phyloP scores from a whole-genome alignment of 164 flowering plant genomes.

The Pachysandra terminalis region DNA sequence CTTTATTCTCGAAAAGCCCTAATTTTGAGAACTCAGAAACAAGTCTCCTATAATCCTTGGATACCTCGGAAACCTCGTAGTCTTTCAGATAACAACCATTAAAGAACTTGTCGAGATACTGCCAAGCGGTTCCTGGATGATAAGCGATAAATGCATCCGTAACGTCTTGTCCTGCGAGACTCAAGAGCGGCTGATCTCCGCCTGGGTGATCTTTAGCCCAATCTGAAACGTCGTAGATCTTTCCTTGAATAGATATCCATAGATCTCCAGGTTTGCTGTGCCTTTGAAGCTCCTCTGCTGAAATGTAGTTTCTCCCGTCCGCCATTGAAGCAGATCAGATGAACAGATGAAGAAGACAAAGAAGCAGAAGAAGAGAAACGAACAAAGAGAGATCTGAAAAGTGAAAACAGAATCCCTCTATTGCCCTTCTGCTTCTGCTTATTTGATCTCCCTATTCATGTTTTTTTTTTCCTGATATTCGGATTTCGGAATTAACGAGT shows the following conservation, averaged over 20 bases:
- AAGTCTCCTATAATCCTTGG: constrained; percentile 63
- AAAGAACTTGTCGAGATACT: constrained; percentile 48
- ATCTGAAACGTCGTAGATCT: constrained; percentile 66
- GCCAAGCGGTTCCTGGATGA: constrained; percentile 80
- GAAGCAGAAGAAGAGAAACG: neutral
- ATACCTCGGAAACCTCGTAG: constrained; percentile 55
- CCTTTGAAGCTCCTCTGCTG: constrained; percentile 45
- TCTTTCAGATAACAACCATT: constrained; percentile 55
- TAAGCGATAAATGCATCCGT: constrained; percentile 79
- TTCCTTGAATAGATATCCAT: constrained; percentile 91
- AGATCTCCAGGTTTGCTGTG: constrained; percentile 66
- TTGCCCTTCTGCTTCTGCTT: neutral
- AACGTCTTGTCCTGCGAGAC: constrained; percentile 70
- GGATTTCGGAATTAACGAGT: too few relatives aligned
- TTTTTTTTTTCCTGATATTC: too few relatives aligned
- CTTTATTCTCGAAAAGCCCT: constrained; percentile 77
- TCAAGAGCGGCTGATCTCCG: constrained; percentile 56
- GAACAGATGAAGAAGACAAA: too few relatives aligned
- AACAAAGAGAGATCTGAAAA: neutral
- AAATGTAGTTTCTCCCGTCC: constrained; percentile 44
- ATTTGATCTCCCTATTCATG: too few relatives aligned
- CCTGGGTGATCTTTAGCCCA: constrained; percentile 82
- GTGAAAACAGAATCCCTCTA: neutral
- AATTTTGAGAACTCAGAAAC: constrained; percentile 41
- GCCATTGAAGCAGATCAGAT: constrained; percentile 16